Evolutionary conservation across 2,329 filamentous ascomycete genomes (phyloP).

Genomic region (Fusarium succisae): DNA sequence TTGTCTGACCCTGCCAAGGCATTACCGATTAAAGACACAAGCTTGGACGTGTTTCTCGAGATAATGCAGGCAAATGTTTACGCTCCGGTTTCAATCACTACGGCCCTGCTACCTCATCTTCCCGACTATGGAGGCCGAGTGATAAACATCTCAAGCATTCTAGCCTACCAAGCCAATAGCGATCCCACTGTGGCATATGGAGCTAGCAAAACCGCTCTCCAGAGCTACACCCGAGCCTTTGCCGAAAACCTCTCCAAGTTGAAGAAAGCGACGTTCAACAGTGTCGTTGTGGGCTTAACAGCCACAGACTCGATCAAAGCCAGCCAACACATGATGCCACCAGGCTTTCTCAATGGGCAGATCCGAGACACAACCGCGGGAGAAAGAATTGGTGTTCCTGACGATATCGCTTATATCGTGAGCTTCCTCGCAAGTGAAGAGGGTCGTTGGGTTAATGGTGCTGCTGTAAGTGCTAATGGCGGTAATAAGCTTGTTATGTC

Average conservation of each 20-base stretch:
- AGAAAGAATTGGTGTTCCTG: neutral
- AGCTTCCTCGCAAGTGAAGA: neutral
- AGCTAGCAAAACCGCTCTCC: neutral
- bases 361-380: neutral
- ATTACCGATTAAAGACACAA: neutral
- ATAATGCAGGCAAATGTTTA: neutral
- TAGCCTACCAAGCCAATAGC: neutral
- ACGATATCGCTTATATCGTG: neutral
- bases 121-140: neutral
- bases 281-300: neutral
- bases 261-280: neutral
- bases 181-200: neutral
- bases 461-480: neutral
- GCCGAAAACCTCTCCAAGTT: neutral
- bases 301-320: neutral
- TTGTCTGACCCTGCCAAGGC: neutral
- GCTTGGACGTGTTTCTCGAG: neutral
- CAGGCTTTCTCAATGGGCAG: neutral
- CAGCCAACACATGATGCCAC: neutral
- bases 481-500: neutral
- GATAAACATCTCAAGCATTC: neutral
- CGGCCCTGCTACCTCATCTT: neutral
- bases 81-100: neutral
- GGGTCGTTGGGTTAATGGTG: neutral
- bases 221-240: neutral